Percentiles rank a stretch among this genome's conserved stretches.
phyloP scores from a whole-genome alignment of 2,329 filamentous ascomycete genomes.

The Trichoderma lentiforme region DNA sequence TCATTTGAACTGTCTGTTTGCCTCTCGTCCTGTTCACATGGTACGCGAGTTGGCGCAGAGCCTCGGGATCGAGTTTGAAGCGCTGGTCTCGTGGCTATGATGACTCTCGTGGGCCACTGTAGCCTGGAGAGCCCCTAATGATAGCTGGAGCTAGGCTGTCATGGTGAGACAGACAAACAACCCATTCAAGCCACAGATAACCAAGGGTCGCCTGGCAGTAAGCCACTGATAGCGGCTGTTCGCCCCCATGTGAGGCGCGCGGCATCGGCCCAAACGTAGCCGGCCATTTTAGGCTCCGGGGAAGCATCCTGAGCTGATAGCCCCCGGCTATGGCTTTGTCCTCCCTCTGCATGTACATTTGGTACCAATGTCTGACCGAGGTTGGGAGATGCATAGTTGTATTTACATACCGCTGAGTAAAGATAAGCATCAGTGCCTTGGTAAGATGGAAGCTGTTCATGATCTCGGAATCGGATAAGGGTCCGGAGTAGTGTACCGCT shows the following conservation, averaged over 20 bases:
- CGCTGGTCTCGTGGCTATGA: neutral
- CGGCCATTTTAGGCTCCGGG: constrained; percentile 2
- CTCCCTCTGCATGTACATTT: neutral
- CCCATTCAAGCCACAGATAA: constrained; percentile 9
- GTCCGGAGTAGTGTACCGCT: neutral
- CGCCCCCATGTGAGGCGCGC: neutral
- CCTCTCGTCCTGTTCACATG: neutral
- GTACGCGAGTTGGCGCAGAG: neutral
- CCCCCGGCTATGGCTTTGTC: neutral
- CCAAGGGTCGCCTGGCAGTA: neutral
- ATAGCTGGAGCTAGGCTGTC: neutral
- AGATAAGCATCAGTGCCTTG: neutral
- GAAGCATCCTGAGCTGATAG: neutral
- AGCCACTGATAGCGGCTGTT: constrained; percentile 3
- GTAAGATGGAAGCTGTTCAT: neutral
- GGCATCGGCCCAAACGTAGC: constrained; percentile 1
- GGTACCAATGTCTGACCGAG: neutral
- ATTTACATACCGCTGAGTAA: neutral
- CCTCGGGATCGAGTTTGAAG: neutral
- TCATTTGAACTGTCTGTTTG: neutral
- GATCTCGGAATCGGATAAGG: neutral
- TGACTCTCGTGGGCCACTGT: neutral
- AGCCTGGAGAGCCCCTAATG: neutral
- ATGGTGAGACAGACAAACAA: neutral
- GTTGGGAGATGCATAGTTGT: too few relatives aligned